These are phyloP conservation scores for Pseudoscleropodium purum DNA, from an alignment of 225 moss, liverwort and hornwort genomes.

Conservation along the genomic window DNA sequence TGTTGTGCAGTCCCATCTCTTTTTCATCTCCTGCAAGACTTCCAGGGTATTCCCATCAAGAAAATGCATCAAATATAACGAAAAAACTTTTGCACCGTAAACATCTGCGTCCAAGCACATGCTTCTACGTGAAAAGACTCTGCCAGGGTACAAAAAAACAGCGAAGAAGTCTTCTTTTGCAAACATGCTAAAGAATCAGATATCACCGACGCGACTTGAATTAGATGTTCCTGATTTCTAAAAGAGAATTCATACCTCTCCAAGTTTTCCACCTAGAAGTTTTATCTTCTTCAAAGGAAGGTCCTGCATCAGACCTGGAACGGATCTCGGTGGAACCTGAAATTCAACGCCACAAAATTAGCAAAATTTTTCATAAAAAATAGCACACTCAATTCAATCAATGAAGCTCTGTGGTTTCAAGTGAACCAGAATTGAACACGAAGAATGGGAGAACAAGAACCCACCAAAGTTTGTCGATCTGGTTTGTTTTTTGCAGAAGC, in stretches of 20 bases:
- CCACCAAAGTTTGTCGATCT: slow-evolving; percentile 85
- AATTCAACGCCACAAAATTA: neutral
- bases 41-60: neutral
- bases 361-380: neutral
- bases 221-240: neutral
- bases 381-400: neutral
- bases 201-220: neutral
- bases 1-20: slow-evolving; percentile 76
- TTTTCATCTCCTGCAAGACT: slow-evolving; percentile 70
- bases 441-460: neutral
- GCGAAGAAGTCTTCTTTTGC: neutral
- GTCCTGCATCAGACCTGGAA: slow-evolving; percentile 73
- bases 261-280: slow-evolving; percentile 94
- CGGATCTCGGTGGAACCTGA: slow-evolving; percentile 90
- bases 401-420: neutral
- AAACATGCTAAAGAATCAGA: neutral
- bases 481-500: slow-evolving; percentile 97
- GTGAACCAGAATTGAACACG: neutral
- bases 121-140: neutral
- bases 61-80: neutral
- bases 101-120: neutral
- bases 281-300: slow-evolving; percentile 92
- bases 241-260: slow-evolving; percentile 51
- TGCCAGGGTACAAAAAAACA: neutral
- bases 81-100: neutral